Evolutionary conservation across 2,329 filamentous ascomycete genomes (phyloP), one percentile per base, ranked within the genome.

Genomic region (Venturia pyrina): DNA sequence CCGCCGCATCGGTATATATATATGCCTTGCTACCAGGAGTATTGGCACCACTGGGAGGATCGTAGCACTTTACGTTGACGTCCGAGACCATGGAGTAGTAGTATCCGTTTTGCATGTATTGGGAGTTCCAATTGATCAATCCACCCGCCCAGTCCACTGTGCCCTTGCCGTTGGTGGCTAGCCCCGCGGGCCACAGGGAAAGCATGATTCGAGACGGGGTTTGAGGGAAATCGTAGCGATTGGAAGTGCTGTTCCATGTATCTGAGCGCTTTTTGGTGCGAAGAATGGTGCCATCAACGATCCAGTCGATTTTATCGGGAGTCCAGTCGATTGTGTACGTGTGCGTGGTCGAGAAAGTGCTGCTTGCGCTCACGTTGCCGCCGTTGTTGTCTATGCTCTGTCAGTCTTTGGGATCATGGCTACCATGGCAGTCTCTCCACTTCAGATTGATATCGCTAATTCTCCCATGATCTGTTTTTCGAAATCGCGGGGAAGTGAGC

Each of bases 311-410:
- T 69, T 83, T 78, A 69, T 98, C 93, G 15, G 91, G 90, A 2
- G 87, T 89, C 95, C 95, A 99, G 75, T 91, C 87, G 73, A 99
- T 89, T 75, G 93, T 91, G 79, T 98, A 99, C 48, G 89, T 89
- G 81, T 99, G 95, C 76, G 83, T 91, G 71, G 92, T 86, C 65
- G 82, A 76, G 75, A 89, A 93, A 3, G 91, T 93, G 77, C 96
- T 83, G 40, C 82, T 82, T 32, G 81, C 78, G 1, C 84, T 83
- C 61, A 92, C 85, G 75, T 96, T 93, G 65, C 77, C 81, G 11
- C 86, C 87, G 74, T 97, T 90, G 69, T 84, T 80, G 74, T 96
- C 90, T 95, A 70, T 17, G 13, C 11, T 40, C n/a, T 48, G 28
- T 57, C 11, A 59, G 32, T 43, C 11, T 43, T 43, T 17, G 4